Evolutionary conservation across 441 rosid genomes (phyloP).

Genomic region (Gossypium davidsonii): DNA sequence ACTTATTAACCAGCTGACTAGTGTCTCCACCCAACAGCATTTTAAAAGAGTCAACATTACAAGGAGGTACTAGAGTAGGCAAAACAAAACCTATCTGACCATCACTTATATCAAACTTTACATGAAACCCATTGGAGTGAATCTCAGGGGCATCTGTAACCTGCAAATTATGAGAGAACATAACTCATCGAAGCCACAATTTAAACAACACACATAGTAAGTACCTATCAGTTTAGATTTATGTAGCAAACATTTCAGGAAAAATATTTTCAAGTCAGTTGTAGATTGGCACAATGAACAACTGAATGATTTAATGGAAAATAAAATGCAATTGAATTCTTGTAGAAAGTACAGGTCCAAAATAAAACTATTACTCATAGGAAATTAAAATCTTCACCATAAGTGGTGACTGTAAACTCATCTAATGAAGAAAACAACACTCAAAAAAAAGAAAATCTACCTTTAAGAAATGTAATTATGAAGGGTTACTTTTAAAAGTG

Average conservation of each 20-base stretch:
- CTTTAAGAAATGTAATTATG: neutral
- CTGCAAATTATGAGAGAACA: conserved; percentile 36
- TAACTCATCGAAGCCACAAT: neutral
- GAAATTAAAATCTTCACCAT: no score
- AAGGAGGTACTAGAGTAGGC: conserved; percentile 78
- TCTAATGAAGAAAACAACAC: no score
- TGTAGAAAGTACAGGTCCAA: no score
- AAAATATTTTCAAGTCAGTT: neutral
- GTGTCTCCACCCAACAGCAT: conserved; percentile 35
- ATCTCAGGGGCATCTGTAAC: conserved; percentile 98
- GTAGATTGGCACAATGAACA: neutral
- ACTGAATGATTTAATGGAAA: neutral
- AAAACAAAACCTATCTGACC: conserved; percentile 97
- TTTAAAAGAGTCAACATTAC: conserved; percentile 47
- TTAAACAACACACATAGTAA: neutral
- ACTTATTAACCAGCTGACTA: conserved; percentile 29
- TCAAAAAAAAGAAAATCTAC: neutral
- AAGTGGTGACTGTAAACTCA: no score
- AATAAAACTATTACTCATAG: no score
- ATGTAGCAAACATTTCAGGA: neutral
- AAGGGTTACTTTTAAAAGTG: neutral
- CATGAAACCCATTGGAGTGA: conserved; percentile 96
- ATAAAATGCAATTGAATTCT: neutral
- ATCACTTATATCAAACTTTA: conserved; percentile 87
- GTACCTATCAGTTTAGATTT: neutral